Evolutionary conservation across 768 basidiomycete genomes (phyloP).

Genomic region (Psilocybe cyanescens): DNA sequence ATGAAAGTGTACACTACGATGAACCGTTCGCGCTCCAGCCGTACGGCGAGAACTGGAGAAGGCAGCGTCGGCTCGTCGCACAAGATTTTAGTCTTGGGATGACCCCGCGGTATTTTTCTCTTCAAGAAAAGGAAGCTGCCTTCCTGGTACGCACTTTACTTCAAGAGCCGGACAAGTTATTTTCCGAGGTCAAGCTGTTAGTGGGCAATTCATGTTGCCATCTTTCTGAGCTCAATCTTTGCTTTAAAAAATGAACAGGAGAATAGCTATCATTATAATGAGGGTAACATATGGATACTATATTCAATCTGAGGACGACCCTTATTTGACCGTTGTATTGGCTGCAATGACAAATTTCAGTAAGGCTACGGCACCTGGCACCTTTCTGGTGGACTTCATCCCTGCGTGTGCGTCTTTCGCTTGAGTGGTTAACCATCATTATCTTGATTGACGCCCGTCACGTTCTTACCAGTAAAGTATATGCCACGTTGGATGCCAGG

Average conservation of each 20-base stretch:
- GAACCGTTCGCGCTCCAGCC: constrained; percentile 42
- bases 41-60: constrained; percentile 44
- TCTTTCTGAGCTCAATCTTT: not conserved
- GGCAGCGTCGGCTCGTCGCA: constrained; percentile 33
- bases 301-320: constrained; percentile 51
- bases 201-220: not conserved
- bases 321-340: constrained; percentile 51
- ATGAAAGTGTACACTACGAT: constrained; percentile 37
- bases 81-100: constrained; percentile 23
- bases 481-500: constrained; percentile 63
- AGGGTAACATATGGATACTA: constrained; percentile 61
- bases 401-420: constrained; percentile 30
- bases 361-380: constrained; percentile 41
- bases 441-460: not conserved
- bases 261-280: constrained; percentile 56
- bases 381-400: constrained; percentile 41
- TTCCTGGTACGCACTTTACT: constrained; percentile 25
- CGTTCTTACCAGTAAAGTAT: constrained; percentile 39
- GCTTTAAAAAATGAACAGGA: constrained; percentile 25
- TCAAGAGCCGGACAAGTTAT: constrained; percentile 27
- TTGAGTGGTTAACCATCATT: not conserved
- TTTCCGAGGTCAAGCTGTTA: constrained; percentile 33
- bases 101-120: constrained; percentile 17
- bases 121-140: constrained; percentile 24
- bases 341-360: constrained; percentile 53